phyloP scores from a whole-genome alignment of 2,329 filamentous ascomycete genomes.

The Aureobasidium sp. region DNA sequence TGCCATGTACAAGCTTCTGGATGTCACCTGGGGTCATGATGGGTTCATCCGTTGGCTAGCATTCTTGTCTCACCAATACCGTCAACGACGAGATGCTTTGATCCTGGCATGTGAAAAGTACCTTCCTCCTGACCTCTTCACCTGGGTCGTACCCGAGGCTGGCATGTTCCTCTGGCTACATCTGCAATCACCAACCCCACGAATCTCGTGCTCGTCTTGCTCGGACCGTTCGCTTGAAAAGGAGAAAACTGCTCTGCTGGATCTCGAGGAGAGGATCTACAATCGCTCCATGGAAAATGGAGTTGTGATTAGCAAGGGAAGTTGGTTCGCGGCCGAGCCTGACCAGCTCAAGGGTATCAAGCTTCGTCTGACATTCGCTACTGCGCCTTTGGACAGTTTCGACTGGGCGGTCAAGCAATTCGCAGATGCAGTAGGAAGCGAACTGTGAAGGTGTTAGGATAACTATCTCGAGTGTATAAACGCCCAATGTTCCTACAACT shows the following conservation, averaged over 20 bases:
- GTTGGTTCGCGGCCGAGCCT: not conserved
- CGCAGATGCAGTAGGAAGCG: not conserved
- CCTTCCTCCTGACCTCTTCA: slow-evolving; percentile 20
- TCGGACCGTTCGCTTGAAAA: not conserved
- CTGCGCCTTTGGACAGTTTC: slow-evolving; percentile 2
- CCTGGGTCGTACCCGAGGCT: slow-evolving; percentile 19
- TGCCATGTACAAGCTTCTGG: slow-evolving; percentile 26
- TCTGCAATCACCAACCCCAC: not conserved
- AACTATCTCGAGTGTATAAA: not conserved
- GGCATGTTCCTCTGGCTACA: slow-evolving; percentile 26
- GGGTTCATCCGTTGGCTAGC: slow-evolving; percentile 26
- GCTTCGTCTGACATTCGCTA: slow-evolving; percentile 3
- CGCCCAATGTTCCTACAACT: not conserved
- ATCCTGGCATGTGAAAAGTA: slow-evolving; percentile 23
- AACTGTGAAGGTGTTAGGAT: not conserved
- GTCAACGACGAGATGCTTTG: slow-evolving; percentile 20
- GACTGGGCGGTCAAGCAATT: slow-evolving; percentile 9
- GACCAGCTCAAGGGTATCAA: slow-evolving; percentile 1
- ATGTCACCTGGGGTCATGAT: slow-evolving; percentile 26
- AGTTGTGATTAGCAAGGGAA: slow-evolving; percentile 4
- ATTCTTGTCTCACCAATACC: slow-evolving; percentile 21
- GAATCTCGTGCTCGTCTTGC: not conserved
- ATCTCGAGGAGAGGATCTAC: slow-evolving; percentile 3
- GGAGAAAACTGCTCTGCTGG: not conserved
- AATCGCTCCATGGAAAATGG: slow-evolving; percentile 4